Conservation (phyloP, 1,139 yeast species). For the Petasospora rhodanensis region DNA sequence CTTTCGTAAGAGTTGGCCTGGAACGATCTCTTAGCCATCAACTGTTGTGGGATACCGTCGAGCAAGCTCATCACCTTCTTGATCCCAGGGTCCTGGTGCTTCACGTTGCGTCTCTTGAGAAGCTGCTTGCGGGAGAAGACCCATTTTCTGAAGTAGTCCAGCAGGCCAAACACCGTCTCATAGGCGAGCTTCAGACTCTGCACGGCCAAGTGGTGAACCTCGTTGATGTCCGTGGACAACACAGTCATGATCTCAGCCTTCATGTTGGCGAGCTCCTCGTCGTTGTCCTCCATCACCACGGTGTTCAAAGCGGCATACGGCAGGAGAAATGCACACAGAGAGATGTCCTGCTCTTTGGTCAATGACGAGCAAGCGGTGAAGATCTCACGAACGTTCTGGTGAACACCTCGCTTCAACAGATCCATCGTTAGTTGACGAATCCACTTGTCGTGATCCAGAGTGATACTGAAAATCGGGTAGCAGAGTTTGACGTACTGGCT, state of each 20-base stretch:
- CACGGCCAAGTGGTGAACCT: conserved; percentile 45
- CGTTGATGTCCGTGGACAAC: conserved; percentile 43
- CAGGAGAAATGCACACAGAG: conserved; percentile 65
- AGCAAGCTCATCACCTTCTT: conserved; percentile 32
- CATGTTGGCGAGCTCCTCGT: conserved; percentile 44
- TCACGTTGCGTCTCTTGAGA: conserved; percentile 24
- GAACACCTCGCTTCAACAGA: conserved; percentile 44
- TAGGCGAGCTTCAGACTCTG: conserved; percentile 63
- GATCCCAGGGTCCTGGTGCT: conserved; percentile 18
- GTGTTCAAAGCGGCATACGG: conserved; percentile 77
- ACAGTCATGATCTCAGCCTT: conserved; percentile 55
- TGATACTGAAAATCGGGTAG: conserved; percentile 48
- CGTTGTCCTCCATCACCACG: conserved; percentile 40
- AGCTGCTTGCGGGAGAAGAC: conserved; percentile 28
- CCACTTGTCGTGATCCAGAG: conserved; percentile 57
- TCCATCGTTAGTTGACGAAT: conserved; percentile 63
- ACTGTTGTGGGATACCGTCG: conserved; percentile 54
- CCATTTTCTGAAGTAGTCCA: conserved; percentile 88
- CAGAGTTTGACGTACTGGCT: conserved; percentile 34
- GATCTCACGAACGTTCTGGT: conserved; percentile 38
- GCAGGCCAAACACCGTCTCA: conserved; percentile 67
- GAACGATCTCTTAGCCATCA: conserved; percentile 74
- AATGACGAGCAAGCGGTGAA: conserved; percentile 64
- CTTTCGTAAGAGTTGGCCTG: conserved; percentile 86
- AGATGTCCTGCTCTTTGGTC: conserved; percentile 67